Evolutionary conservation across 495 filamentous ascomycete genomes (phyloP), one percentile per base, ranked within the genome.

Genomic region (Lasiosphaeris hirsuta): DNA sequence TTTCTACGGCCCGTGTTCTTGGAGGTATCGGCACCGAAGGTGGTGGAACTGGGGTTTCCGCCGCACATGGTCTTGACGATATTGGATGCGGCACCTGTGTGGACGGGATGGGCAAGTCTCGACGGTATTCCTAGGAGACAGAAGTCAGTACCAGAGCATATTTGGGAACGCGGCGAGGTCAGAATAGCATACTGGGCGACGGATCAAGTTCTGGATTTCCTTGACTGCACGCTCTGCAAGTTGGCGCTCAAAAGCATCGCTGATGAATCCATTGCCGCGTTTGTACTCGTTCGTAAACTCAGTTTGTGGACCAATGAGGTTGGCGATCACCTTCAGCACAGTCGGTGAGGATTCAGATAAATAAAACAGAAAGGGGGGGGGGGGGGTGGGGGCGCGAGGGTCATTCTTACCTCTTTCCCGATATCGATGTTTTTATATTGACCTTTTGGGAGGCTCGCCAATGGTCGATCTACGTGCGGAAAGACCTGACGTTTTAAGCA

Each of bases 401-500:
- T 4, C 7, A 10, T 17, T 38, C 57, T 34, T 55, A 63, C 63
- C 51, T 55, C 39, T 53, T 30, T 53, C 7, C 63, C 57, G 18
- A 66, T 48, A 5, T 52, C 44, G 6, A 35, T 7, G 1, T 33
- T 44, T 10, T 64, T 48, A 14, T 15, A 15, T 56, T 30, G 15
- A 13, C 23, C 23, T 30, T 30, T 35, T 0, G 57, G 58, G 10
- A 66, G 15, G 2, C 9, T 43, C 1, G 39, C n/a, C 7, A 59
- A 9, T 1, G 44, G 57, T 2, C 45, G 51, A 8, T 74, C 70
- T 11, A 75, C 43, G 33, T 73, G 67, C 2, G 72, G 71, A 18
- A 74, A 72, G 10, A 75, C 70, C 36, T 74, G 72, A 2, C 30
- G 47, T n/a, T 61, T 56, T 3, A 74, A 43, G 37, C 72, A 74